Base-by-base conservation (phyloP, 441 rosid genomes). In the Aquilaria agallochum region DNA sequence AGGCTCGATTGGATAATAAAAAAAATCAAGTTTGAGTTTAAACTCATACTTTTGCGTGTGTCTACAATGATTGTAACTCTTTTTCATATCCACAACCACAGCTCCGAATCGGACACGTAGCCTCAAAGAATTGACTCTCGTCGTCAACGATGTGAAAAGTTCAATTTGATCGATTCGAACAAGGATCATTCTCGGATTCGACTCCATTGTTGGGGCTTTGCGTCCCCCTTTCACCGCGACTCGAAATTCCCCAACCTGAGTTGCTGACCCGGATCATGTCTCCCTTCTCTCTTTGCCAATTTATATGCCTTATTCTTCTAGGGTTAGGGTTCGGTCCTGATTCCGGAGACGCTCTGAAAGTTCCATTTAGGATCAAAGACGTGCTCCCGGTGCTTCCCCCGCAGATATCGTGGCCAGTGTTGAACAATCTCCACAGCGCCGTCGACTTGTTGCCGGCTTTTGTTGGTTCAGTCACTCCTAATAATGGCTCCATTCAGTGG, bases 321-420 rank as follows among this genome's bases (percentile, higher is more conserved):
- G 86, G 83, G 68, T 74, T 83, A 61, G 83, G 80, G 59, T 74
- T 77, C 45, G 81, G 64, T 69, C 72, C 74, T 45, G 80, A 72
- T 56, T 27, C 13, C 13, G 64, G 68, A 47, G 72, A 68, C 63
- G 73, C 90, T 50, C 48, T 89, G 11, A 87, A 84, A 66, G 76
- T 86, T 30, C 97, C 97, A 1, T 86, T 94, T 59, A 68, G 82
- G 68, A 71, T 79, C 68, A 78, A 84, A 40, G 97, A 94, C 63
- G 83, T 91, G 60, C 95, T 94, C 50, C 96, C 99, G 45, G 72
- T 84, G 64, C 71, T 91, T 12, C 97, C 97, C 10, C 93, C 74
- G 63, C 90, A 89, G 83, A 58, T 94, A 10, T 91, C 99, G 1
- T 91, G 96, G 97, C 97, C 97, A 36, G 90, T 94, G n/a, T 62